Percentiles rank a stretch among this genome's conserved stretches.
Conservation (phyloP, 2,329 filamentous ascomycete species). For the Knoxdaviesia proteae region DNA sequence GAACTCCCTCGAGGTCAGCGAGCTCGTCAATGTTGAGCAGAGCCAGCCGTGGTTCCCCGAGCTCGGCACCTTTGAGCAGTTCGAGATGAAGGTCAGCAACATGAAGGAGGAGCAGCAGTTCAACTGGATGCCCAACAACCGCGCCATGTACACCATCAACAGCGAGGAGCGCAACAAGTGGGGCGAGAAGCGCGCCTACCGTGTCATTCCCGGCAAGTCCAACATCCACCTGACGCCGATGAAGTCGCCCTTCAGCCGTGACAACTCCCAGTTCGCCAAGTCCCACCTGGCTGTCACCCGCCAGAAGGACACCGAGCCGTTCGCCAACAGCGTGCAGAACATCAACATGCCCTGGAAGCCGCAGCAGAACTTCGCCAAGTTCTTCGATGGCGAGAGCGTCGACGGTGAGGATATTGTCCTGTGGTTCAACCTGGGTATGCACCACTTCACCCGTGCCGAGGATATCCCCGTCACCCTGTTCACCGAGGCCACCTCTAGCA, state of each 20-base stretch:
- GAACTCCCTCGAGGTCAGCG: constrained; percentile 15
- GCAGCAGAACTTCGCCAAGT: constrained; percentile 22
- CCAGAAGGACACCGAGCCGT: constrained; percentile 21
- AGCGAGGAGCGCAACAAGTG: constrained; percentile 22
- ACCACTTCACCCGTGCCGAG: constrained; percentile 30
- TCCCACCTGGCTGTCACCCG: constrained; percentile 23
- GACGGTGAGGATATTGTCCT: constrained; percentile 19
- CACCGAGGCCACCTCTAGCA: constrained; percentile 12
- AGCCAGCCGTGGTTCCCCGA: constrained; percentile 17
- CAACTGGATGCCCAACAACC: constrained; percentile 20
- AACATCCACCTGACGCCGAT: constrained; percentile 21
- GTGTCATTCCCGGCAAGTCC: constrained; percentile 15
- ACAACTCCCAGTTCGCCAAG: constrained; percentile 17
- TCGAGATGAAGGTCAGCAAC: constrained; percentile 6
- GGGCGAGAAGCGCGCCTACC: constrained; percentile 25
- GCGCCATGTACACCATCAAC: constrained; percentile 23
- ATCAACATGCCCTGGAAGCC: constrained; percentile 13
- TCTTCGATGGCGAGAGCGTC: constrained; percentile 12
- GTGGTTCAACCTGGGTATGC: constrained; percentile 33
- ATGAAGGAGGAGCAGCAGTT: constrained; percentile 10
- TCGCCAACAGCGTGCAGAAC: constrained; percentile 17
- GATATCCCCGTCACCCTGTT: constrained; percentile 13
- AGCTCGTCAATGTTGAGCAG: constrained; percentile 12
- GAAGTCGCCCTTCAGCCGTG: constrained; percentile 18
- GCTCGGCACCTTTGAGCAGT: constrained; percentile 14